Base-by-base conservation (phyloP, 2,329 filamentous ascomycete species). In the Pseudogymnoascus sp. region DNA sequence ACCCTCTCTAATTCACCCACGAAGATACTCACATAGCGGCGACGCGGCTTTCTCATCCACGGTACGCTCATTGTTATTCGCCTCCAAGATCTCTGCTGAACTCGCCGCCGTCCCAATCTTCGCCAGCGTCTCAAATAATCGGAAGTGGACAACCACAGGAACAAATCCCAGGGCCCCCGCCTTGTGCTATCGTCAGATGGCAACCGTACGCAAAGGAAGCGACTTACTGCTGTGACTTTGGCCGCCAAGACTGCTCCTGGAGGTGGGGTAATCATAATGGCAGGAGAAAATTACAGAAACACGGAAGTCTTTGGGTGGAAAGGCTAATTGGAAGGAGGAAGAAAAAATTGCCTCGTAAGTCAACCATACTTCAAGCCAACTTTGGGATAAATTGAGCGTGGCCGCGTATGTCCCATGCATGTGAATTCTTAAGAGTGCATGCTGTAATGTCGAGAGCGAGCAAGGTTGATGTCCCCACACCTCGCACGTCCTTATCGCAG, bases 161-260 rank as follows among this genome's bases (percentile, higher is more conserved):
- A 75, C 67, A 36, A 75, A 75, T 1, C 72, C 73, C n/a, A 75
- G 60, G 0, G 72, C 70, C 11, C 73, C 71, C 1, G 70, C 63
- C 73, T 75, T 22, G 25, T 33, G 39, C 12, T 6, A 30, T 20
- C 28, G 18, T 47, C 14, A 47, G 41, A 47, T 47, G 41, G 41
- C 41, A 16, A 28, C 22, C 12, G n/a, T 47, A 47, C 41, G 14
- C 22, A 14, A 12, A 28, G 14, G 22, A 16, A 28, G 8, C 8
- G 22, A 47, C 41, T 47, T 47, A 47, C 41, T 47, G 41, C 41
- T 47, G 41, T 47, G 41, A 47, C 41, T 22, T 47, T 47, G 20
- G 41, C 41, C 2, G 41, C 41, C 22, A 47, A 47, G 41, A 47
- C 14, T 30, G 41, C 41, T 47, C 41, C 41, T 28, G 41, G 41